Percentiles rank a stretch among this genome's conserved stretches.
Conservation (phyloP, 129 eudicot species). For the Pseudognaphalium luteoalbum region DNA sequence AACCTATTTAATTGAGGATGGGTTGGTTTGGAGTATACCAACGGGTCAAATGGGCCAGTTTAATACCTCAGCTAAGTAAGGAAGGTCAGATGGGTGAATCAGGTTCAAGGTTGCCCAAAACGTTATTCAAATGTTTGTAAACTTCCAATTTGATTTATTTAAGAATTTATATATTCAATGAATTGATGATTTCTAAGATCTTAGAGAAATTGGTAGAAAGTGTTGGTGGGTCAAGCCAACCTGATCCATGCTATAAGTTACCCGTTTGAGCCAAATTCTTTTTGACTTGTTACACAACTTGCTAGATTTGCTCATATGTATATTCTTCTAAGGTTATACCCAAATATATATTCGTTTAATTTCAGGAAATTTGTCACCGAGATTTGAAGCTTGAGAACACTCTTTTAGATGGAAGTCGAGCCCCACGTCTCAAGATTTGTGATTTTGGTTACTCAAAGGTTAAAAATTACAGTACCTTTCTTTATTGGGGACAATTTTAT, state of each 20-base stretch:
- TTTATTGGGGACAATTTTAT: slow-evolving; percentile 7
- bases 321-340: not conserved
- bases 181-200: not conserved
- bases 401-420: slow-evolving; percentile 80
- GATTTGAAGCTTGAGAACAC: slow-evolving; percentile 90
- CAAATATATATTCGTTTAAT: not conserved
- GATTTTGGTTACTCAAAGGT: slow-evolving; percentile 95
- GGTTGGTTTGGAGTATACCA: not conserved
- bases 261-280: not conserved
- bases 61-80: not conserved
- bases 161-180: not conserved
- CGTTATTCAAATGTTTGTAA: not conserved
- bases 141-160: not conserved
- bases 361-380: slow-evolving; percentile 87
- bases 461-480: not conserved
- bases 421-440: slow-evolving; percentile 83
- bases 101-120: not conserved
- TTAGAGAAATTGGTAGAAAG: not conserved
- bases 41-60: not conserved
- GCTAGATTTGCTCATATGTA: not conserved
- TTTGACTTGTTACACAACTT: not conserved
- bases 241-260: not conserved
- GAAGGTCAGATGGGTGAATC: not conserved
- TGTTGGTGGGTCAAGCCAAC: not conserved
- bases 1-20: not conserved